Percentiles rank a stretch among this genome's conserved stretches.
Evolutionary conservation across 352 stramenopile species (phyloP).

Genomic region (Globisporangium yorkense): DNA sequence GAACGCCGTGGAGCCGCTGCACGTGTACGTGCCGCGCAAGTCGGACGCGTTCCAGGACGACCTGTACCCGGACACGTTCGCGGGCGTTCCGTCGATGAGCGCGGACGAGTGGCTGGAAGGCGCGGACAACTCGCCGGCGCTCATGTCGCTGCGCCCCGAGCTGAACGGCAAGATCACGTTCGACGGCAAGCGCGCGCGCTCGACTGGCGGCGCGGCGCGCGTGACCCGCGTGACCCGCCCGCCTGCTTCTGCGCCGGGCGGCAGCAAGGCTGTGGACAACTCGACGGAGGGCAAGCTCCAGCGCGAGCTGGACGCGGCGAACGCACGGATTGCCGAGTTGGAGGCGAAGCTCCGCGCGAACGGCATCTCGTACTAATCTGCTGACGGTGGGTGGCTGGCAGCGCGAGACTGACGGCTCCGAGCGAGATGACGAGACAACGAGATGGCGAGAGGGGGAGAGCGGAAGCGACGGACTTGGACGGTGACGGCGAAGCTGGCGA

Average conservation of each 20-base stretch:
- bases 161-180: slow-evolving; percentile 82
- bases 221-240: slow-evolving; percentile 36
- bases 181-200: slow-evolving; percentile 70
- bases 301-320: slow-evolving; percentile 69
- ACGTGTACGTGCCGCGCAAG: slow-evolving; percentile 96
- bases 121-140: slow-evolving; percentile 90
- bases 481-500: neutral
- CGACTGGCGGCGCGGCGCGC: slow-evolving; percentile 22
- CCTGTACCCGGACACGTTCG: slow-evolving; percentile 97
- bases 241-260: slow-evolving; percentile 14
- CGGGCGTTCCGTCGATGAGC: slow-evolving; percentile 92
- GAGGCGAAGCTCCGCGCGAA: slow-evolving; percentile 49
- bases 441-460: neutral
- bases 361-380: slow-evolving; percentile 68
- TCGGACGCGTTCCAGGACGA: slow-evolving; percentile 99
- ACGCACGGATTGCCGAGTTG: slow-evolving; percentile 78
- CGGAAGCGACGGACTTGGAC: neutral
- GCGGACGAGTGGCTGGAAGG: slow-evolving; percentile 95
- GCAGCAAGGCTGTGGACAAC: slow-evolving; percentile 20
- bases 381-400: neutral
- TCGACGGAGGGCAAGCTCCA: slow-evolving; percentile 60
- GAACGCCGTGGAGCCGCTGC: slow-evolving; percentile 96
- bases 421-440: neutral
- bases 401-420: neutral
- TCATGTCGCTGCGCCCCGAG: slow-evolving; percentile 92